These are phyloP conservation scores for Multifurca ochricompacta DNA, from an alignment of 768 basidiomycete genomes.

Conservation along the genomic window DNA sequence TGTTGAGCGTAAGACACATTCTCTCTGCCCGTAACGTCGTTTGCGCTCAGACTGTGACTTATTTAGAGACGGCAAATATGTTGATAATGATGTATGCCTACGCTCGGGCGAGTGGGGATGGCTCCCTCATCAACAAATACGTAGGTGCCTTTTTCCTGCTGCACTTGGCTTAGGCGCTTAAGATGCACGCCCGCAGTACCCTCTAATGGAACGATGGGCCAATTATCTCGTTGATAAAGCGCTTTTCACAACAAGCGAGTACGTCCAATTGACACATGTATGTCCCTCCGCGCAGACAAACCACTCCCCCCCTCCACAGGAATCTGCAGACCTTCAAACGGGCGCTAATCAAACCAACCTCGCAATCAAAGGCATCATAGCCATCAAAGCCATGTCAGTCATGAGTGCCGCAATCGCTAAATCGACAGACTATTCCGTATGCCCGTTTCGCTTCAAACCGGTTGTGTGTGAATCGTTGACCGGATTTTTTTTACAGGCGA, in stretches of 20 bases:
- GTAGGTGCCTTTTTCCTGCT: neutral
- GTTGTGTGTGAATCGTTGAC: neutral
- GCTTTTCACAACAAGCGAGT: slow-evolving; percentile 8
- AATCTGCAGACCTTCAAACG: neutral
- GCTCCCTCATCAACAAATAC: neutral
- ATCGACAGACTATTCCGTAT: neutral
- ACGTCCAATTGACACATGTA: neutral
- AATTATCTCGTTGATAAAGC: slow-evolving; percentile 2
- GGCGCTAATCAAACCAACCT: slow-evolving; percentile 15
- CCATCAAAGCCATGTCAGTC: slow-evolving; percentile 16
- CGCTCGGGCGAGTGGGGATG: neutral
- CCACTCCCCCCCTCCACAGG: neutral
- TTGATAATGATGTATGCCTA: slow-evolving; percentile 18
- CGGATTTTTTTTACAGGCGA: neutral
- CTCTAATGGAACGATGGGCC: slow-evolving; percentile 10
- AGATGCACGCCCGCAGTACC: neutral
- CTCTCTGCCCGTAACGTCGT: neutral
- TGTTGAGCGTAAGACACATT: slow-evolving; percentile 9
- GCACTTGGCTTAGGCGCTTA: neutral
- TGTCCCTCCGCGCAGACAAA: neutral
- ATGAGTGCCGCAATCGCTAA: neutral
- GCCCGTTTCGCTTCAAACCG: neutral
- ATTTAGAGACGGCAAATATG: slow-evolving; percentile 18
- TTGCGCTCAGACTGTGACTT: neutral
- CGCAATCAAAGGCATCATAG: slow-evolving; percentile 19